Evolutionary conservation across 2,329 filamentous ascomycete species (phyloP).

Genomic region (Magnaporthiopsis rhizophila): DNA sequence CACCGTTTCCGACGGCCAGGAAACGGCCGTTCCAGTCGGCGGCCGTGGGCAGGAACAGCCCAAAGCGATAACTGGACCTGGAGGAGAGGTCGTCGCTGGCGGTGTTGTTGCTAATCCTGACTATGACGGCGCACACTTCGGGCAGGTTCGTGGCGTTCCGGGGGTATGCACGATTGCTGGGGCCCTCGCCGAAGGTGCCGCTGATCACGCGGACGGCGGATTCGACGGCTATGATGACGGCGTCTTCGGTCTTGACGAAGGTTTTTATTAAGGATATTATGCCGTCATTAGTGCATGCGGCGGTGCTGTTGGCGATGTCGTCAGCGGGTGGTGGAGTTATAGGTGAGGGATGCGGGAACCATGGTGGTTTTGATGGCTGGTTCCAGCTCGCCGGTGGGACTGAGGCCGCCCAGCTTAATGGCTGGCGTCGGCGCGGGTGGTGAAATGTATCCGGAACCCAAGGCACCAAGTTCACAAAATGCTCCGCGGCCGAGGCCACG

Average conservation of each 20-base stretch:
- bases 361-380: no score
- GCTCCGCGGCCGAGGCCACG: background rate
- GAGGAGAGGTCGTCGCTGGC: slow-evolving; percentile 2
- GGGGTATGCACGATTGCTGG: slow-evolving; percentile 17
- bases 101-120: slow-evolving; percentile 23
- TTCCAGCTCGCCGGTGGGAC: no score
- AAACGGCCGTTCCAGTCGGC: slow-evolving; percentile 1
- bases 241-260: background rate
- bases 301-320: background rate
- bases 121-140: slow-evolving; percentile 26
- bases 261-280: background rate
- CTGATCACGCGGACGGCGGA: slow-evolving; percentile 16
- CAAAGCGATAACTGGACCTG: slow-evolving; percentile 14
- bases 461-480: background rate
- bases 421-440: background rate
- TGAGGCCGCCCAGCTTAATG: background rate
- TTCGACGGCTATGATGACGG: slow-evolving; percentile 22
- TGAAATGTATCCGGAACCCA: background rate
- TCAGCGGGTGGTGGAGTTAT: background rate
- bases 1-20: slow-evolving; percentile 5
- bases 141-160: slow-evolving; percentile 24
- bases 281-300: background rate
- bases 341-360: no score
- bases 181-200: slow-evolving; percentile 16
- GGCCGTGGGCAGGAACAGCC: slow-evolving; percentile 2